phyloP scores from a whole-genome alignment of 306 rosid genomes.

The Amphicarpaea edgeworthii region DNA sequence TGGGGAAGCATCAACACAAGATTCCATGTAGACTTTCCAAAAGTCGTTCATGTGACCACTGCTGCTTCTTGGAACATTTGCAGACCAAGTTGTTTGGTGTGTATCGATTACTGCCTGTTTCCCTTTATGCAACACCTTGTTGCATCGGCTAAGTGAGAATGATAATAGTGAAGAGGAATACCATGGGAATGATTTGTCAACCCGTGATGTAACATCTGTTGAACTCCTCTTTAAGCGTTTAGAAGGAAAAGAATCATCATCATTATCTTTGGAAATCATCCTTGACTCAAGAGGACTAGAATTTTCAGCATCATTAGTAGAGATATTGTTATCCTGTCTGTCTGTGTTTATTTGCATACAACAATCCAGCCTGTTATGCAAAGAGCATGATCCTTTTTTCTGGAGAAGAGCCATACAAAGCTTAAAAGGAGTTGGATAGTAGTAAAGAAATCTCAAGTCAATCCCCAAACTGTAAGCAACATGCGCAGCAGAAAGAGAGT shows the following conservation, averaged over 20 bases:
- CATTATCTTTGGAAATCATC: constrained; percentile 45
- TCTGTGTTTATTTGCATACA: constrained; percentile 50
- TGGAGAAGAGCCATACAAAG: constrained; percentile 74
- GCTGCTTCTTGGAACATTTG: constrained; percentile 53
- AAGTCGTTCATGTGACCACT: constrained; percentile 57
- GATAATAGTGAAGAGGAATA: constrained; percentile 52
- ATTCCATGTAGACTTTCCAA: constrained; percentile 87
- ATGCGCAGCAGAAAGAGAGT: constrained; percentile 92
- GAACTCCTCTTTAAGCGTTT: constrained; percentile 62
- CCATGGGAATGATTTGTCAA: constrained; percentile 57
- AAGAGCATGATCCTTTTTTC: constrained; percentile 55
- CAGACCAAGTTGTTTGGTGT: constrained; percentile 51
- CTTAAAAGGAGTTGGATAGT: constrained; percentile 68
- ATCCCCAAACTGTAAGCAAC: constrained; percentile 77
- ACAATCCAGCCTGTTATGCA: constrained; percentile 50
- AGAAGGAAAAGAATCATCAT: constrained; percentile 44
- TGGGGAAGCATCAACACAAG: constrained; percentile 98
- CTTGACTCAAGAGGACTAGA: constrained; percentile 46
- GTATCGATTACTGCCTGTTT: constrained; percentile 38
- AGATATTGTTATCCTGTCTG: constrained; percentile 36
- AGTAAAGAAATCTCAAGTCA: constrained; percentile 78
- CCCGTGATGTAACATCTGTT: constrained; percentile 44
- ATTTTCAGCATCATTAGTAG: constrained; percentile 46
- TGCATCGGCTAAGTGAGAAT: constrained; percentile 85
- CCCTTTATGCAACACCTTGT: constrained; percentile 64